Conservation (phyloP, 1,139 yeast species). For the Pneumocystis murina region DNA sequence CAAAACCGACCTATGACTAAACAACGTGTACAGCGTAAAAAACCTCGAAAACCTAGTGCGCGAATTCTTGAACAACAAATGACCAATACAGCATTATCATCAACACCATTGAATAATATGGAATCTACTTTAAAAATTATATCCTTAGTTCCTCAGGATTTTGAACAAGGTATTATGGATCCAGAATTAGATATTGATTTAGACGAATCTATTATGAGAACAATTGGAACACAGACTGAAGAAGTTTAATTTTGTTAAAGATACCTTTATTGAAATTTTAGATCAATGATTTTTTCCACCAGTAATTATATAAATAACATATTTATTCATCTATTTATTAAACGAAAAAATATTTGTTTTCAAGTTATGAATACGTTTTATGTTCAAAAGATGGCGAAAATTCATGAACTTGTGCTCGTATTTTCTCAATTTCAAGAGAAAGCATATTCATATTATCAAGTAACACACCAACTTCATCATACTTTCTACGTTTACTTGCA, state of each 20-base stretch:
- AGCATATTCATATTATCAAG: conserved; percentile 47
- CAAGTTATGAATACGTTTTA: too few relatives aligned
- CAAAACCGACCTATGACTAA: conserved; percentile 1
- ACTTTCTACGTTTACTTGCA: conserved; percentile 51
- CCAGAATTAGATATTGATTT: neutral
- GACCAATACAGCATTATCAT: neutral
- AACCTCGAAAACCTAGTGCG: neutral
- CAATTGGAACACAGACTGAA: neutral
- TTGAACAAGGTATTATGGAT: neutral
- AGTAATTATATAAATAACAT: neutral
- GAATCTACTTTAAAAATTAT: neutral
- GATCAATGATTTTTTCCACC: neutral
- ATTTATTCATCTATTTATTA: neutral
- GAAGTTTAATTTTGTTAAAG: neutral
- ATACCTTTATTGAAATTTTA: neutral
- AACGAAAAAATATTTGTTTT: too few relatives aligned
- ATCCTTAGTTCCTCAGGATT: neutral
- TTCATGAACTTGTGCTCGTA: neutral
- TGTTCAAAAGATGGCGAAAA: neutral
- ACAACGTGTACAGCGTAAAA: neutral
- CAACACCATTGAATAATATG: neutral
- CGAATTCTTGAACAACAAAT: neutral
- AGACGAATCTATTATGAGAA: neutral
- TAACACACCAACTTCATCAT: conserved; percentile 59
- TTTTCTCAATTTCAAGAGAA: conserved; percentile 32